Percentiles rank a stretch among this genome's conserved stretches.
These are phyloP conservation scores for Mortierella sp. DNA, from an alignment of 371 early-diverging fungal genomes.

Conservation along the genomic window DNA sequence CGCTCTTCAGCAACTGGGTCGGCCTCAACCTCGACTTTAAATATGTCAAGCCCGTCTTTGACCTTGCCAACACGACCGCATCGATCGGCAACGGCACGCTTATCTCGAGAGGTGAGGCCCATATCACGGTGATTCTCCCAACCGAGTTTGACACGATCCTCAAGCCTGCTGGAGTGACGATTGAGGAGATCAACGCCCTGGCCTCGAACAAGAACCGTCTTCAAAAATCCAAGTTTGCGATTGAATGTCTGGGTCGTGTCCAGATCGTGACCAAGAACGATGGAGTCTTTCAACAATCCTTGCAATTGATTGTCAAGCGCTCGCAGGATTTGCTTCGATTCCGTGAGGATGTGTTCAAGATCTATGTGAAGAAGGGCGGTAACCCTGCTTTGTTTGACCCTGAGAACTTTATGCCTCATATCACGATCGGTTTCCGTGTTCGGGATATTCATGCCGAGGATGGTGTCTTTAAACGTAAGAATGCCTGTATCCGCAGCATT, in stretches of 20 bases:
- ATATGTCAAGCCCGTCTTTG: slow-evolving; percentile 65
- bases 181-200: slow-evolving; percentile 73
- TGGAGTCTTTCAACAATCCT: slow-evolving; percentile 31
- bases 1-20: slow-evolving; percentile 62
- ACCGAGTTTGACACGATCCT: slow-evolving; percentile 73
- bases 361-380: slow-evolving; percentile 65
- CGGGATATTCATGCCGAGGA: slow-evolving; percentile 75
- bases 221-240: slow-evolving; percentile 63
- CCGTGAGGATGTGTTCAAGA: slow-evolving; percentile 62
- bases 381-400: slow-evolving; percentile 69
- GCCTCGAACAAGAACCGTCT: slow-evolving; percentile 61
- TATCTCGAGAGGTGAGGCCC: slow-evolving; percentile 76
- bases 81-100: slow-evolving; percentile 52
- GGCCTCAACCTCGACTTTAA: slow-evolving; percentile 70
- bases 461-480: slow-evolving; percentile 79
- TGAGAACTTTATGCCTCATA: slow-evolving; percentile 75
- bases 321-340: slow-evolving; percentile 54
- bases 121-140: slow-evolving; percentile 80
- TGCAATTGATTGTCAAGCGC: slow-evolving; percentile 46
- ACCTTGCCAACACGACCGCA: slow-evolving; percentile 60
- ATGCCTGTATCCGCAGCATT: slow-evolving; percentile 69
- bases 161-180: slow-evolving; percentile 70
- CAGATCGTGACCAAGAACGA: slow-evolving; percentile 49
- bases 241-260: slow-evolving; percentile 76
- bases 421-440: slow-evolving; percentile 74